Conservation (phyloP, 116 monocot species). For the Dioscorea cayenensis region DNA sequence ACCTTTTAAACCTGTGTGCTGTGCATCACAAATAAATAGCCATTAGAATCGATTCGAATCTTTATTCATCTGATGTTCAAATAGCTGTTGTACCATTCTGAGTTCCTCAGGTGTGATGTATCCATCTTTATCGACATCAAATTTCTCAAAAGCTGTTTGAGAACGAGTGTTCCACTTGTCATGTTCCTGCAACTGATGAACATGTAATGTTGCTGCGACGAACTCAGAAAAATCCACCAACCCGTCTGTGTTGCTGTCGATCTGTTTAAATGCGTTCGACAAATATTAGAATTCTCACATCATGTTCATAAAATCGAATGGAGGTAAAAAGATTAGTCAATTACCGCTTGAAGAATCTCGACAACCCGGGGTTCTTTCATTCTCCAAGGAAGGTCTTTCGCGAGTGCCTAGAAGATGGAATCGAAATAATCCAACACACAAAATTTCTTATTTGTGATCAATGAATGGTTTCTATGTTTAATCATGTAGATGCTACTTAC, state of each 20-base stretch:
- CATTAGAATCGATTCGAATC: no score
- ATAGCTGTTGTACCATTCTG: constrained; percentile 39
- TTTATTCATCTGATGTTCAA: not conserved
- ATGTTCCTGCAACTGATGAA: constrained; percentile 83
- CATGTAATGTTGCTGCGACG: constrained; percentile 77
- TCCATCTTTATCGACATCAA: constrained; percentile 89
- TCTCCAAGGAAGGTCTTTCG: constrained; percentile 91
- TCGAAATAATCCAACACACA: no score
- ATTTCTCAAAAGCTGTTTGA: constrained; percentile 80
- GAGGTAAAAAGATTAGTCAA: not conserved
- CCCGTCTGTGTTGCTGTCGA: constrained; percentile 92
- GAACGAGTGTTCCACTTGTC: constrained; percentile 70
- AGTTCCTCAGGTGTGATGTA: constrained; percentile 91
- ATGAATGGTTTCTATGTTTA: no score
- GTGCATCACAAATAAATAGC: constrained; percentile 1
- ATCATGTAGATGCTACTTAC: constrained; percentile 20
- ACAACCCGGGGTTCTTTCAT: constrained; percentile 71
- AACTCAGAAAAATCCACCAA: constrained; percentile 93
- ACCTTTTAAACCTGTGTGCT: constrained; percentile 70
- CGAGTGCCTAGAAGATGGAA: constrained; percentile 64
- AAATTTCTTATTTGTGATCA: no score
- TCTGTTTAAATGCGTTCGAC: constrained; percentile 24
- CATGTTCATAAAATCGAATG: not conserved
- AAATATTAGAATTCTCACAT: not conserved
- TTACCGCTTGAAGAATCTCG: constrained; percentile 93